Evolutionary conservation across 2,329 filamentous ascomycete species (phyloP).

Genomic region (Xylariaceae sp.): DNA sequence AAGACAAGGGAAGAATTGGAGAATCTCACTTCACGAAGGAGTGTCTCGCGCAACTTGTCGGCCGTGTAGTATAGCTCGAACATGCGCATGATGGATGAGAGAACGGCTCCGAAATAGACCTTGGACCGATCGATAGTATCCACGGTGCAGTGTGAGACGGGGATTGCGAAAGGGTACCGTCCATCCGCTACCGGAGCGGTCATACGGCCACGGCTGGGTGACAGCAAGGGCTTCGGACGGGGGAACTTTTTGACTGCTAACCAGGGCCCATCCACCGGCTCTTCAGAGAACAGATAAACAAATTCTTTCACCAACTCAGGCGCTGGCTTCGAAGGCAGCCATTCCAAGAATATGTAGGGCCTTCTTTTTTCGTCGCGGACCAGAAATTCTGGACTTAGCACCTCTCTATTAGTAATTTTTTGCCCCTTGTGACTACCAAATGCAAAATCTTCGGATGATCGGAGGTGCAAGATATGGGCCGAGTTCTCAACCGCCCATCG

Average conservation of each 20-base stretch:
- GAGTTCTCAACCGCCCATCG: conserved; percentile 37
- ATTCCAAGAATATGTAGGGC: conserved; percentile 39
- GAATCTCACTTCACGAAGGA: conserved; percentile 50
- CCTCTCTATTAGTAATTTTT: conserved; percentile 19
- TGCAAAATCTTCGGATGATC: conserved; percentile 19
- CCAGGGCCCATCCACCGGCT: conserved; percentile 43
- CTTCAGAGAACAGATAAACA: conserved; percentile 33
- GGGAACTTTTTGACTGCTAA: conserved; percentile 46
- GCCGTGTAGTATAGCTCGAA: conserved; percentile 62
- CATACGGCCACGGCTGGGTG: conserved; percentile 15
- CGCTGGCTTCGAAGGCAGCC: conserved; percentile 41
- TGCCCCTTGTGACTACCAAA: conserved; percentile 20
- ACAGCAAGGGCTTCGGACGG: conserved; percentile 55
- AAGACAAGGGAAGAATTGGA: conserved; percentile 50
- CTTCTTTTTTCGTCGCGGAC: conserved; percentile 34
- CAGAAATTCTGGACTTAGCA: conserved; percentile 28
- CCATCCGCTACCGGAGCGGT: conserved; percentile 30
- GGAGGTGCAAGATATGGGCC: conserved; percentile 41
- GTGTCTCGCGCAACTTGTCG: conserved; percentile 48
- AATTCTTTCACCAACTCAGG: conserved; percentile 34
- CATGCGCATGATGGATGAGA: conserved; percentile 69
- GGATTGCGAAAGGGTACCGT: conserved; percentile 40
- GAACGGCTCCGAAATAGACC: conserved; percentile 51
- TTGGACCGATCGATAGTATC: conserved; percentile 42
- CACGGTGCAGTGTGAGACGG: conserved; percentile 41